phyloP scores from a whole-genome alignment of 108 stramenopile species.

The Stephanodiscus triporus region DNA sequence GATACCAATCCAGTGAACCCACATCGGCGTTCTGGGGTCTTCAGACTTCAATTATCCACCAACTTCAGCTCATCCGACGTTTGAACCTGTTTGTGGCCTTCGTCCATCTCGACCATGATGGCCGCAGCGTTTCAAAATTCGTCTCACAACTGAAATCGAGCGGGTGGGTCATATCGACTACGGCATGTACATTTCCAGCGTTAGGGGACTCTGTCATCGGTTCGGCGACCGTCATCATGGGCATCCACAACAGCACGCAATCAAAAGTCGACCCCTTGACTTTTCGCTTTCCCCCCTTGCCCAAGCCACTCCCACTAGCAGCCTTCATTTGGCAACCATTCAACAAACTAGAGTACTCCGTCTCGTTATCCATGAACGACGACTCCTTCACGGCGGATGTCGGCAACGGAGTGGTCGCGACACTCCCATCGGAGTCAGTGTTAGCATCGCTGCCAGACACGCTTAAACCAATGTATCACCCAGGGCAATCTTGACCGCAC shows the following conservation, averaged over 20 bases:
- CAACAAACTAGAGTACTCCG: not conserved
- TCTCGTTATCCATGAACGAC: not conserved
- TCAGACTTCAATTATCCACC: not conserved
- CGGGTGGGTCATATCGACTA: not conserved
- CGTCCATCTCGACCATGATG: not conserved
- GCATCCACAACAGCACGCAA: too few species aligned
- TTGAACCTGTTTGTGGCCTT: not conserved
- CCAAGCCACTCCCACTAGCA: not conserved
- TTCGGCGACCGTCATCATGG: too few species aligned
- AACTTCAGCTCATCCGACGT: not conserved
- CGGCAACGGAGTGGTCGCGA: too few species aligned
- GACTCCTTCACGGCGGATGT: not conserved
- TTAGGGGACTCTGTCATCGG: not conserved
- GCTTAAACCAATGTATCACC: too few species aligned
- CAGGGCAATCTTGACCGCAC: too few species aligned
- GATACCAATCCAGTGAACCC: too few species aligned
- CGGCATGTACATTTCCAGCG: not conserved
- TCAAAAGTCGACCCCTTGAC: not conserved
- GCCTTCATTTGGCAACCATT: constrained; percentile 4
- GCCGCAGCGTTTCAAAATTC: too few species aligned
- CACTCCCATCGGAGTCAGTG: too few species aligned
- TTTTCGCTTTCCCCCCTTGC: not conserved
- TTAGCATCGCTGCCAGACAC: too few species aligned
- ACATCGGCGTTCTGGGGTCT: not conserved
- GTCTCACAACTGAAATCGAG: not conserved